A percentile compares a stretch with the other conserved stretches of the same genome.
phyloP scores from a whole-genome alignment of 2,329 filamentous ascomycete genomes.

The Septoria petroselini region DNA sequence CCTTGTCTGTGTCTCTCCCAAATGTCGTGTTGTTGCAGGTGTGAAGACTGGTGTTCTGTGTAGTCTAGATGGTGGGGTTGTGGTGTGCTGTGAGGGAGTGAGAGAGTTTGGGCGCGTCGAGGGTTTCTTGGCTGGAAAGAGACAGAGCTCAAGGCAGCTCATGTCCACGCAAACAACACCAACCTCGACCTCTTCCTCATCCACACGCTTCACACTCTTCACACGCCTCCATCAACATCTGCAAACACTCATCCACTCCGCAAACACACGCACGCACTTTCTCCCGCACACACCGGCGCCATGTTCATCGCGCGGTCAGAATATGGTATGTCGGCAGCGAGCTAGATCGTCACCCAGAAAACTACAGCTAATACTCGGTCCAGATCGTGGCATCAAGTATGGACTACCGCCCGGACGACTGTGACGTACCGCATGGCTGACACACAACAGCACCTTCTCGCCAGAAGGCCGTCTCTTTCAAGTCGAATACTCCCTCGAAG shows the following conservation, averaged over 20 bases:
- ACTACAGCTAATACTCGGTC: conserved; percentile 26
- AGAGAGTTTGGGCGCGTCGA: conserved; percentile 7
- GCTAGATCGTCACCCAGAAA: conserved; percentile 17
- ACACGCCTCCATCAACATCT: not conserved
- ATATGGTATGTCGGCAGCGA: conserved; percentile 71
- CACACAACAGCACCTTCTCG: conserved; percentile 79
- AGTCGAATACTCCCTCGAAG: conserved; percentile 99
- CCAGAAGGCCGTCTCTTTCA: conserved; percentile 99
- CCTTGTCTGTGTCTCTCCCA: no score
- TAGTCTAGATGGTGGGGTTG: conserved; percentile 12
- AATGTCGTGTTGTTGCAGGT: no score
- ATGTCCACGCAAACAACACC: conserved; percentile 3
- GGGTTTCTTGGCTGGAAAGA: not conserved
- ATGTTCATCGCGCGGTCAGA: conserved; percentile 99
- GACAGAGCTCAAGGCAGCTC: conserved; percentile 6
- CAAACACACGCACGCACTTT: not conserved
- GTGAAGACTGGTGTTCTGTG: conserved; percentile 4
- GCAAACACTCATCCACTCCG: not conserved
- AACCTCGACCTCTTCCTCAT: no score
- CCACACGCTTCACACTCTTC: no score
- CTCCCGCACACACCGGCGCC: conserved; percentile 47
- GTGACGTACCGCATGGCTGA: conserved; percentile 25
- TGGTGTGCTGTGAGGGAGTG: conserved; percentile 8
- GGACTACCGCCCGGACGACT: conserved; percentile 23
- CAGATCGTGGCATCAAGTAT: conserved; percentile 97